Conservation (phyloP, 2,329 filamentous ascomycete genomes). For the Colletotrichum liaoningense region DNA sequence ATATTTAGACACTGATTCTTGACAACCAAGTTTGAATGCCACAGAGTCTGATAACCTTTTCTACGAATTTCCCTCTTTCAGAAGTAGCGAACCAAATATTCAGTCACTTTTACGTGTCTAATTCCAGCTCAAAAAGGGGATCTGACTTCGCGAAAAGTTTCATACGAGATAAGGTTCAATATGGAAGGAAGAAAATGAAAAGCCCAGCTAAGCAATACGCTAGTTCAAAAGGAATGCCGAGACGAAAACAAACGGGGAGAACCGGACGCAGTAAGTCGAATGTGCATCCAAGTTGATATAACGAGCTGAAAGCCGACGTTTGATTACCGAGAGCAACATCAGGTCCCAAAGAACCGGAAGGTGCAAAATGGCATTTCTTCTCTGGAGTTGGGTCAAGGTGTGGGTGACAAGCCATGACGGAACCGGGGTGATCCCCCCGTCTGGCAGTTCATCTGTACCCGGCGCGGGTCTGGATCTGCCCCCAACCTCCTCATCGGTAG, state of each 20-base stretch:
- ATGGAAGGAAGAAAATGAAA: background rate
- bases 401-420: background rate
- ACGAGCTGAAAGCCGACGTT: background rate
- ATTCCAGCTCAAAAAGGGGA: too few relatives aligned
- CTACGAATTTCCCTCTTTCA: too few relatives aligned
- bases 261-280: background rate
- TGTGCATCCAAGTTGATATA: background rate
- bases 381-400: constrained; percentile 13
- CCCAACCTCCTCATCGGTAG: constrained; percentile 34
- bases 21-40: too few relatives aligned
- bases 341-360: background rate
- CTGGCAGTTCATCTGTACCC: constrained; percentile 15
- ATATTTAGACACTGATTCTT: too few relatives aligned
- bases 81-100: too few relatives aligned
- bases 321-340: background rate
- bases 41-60: too few relatives aligned
- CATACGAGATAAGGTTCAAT: background rate
- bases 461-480: constrained; percentile 19
- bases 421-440: constrained; percentile 1
- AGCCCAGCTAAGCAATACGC: background rate
- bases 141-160: too few relatives aligned
- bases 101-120: too few relatives aligned
- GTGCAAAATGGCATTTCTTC: background rate
- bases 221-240: background rate
- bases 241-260: constrained; percentile 26